Percentiles rank a stretch among this genome's conserved stretches.
phyloP scores from a whole-genome alignment of 495 filamentous ascomycete species.

The Aspergillus wentii region DNA sequence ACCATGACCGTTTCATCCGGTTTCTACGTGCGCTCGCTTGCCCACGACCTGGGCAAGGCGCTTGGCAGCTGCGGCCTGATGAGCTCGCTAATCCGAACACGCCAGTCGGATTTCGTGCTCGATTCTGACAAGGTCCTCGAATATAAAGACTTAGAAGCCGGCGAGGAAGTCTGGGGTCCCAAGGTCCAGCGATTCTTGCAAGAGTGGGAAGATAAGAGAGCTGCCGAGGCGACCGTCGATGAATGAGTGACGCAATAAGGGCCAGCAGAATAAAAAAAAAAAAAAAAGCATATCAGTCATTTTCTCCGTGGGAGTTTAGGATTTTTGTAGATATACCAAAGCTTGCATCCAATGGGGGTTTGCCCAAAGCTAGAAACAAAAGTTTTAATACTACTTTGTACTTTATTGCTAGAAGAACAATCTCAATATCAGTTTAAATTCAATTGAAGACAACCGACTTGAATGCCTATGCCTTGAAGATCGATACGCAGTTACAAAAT shows the following conservation, averaged over 20 bases:
- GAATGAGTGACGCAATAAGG: too few species aligned
- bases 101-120: constrained; percentile 75
- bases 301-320: too few species aligned
- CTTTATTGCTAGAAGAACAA: too few species aligned
- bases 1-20: constrained; percentile 91
- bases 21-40: constrained; percentile 93
- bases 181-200: constrained; percentile 62
- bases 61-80: constrained; percentile 79
- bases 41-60: constrained; percentile 85
- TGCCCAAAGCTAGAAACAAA: too few species aligned
- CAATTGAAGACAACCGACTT: too few species aligned
- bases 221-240: constrained; percentile 11
- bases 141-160: constrained; percentile 71
- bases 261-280: constrained; percentile 6
- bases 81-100: constrained; percentile 74
- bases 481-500: too few species aligned
- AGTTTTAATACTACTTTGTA: too few species aligned
- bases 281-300: not conserved
- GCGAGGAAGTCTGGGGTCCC: constrained; percentile 79
- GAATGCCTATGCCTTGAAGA: too few species aligned
- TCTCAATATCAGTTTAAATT: too few species aligned
- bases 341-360: too few species aligned
- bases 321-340: too few species aligned
- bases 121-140: constrained; percentile 65
- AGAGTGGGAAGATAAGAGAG: constrained; percentile 49